Evolutionary conservation across 345 rosid genomes (phyloP).

Genomic region (Corchorus olitorius): DNA sequence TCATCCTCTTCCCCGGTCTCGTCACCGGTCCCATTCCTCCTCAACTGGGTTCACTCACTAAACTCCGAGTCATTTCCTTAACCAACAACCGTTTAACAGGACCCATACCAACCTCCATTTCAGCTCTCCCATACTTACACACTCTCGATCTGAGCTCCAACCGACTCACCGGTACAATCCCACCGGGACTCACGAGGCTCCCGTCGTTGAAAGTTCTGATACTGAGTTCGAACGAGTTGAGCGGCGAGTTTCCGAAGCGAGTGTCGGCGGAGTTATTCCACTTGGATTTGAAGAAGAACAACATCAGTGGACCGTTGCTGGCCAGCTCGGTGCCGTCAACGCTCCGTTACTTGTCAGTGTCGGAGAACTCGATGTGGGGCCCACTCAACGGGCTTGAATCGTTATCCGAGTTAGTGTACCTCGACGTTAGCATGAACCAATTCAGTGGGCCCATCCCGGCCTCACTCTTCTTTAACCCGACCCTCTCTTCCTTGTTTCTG

Average conservation of each 20-base stretch:
- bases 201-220: conserved; percentile 56
- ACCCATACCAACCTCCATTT: conserved; percentile 58
- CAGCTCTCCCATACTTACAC: conserved; percentile 54
- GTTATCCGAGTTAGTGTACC: conserved; percentile 54
- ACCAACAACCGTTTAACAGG: conserved; percentile 81
- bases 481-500: conserved; percentile 57
- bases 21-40: conserved; percentile 88
- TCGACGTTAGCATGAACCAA: conserved; percentile 79
- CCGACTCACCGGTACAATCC: conserved; percentile 67
- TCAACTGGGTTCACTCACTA: conserved; percentile 48
- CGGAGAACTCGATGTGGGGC: conserved; percentile 65
- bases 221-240: conserved; percentile 53
- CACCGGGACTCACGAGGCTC: conserved; percentile 39
- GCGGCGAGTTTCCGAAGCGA: conserved; percentile 39
- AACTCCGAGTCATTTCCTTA: conserved; percentile 70
- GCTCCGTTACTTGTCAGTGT: conserved; percentile 69
- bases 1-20: conserved; percentile 72
- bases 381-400: conserved; percentile 52
- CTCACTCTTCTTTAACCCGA: conserved; percentile 45
- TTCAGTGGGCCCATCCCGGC: conserved; percentile 72
- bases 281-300: conserved; percentile 64
- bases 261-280: conserved; percentile 58
- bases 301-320: conserved; percentile 51
- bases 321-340: conserved; percentile 57
- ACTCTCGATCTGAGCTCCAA: conserved; percentile 81